Base-by-base conservation (phyloP, 768 basidiomycete species). In the Tulasnella calospora region DNA sequence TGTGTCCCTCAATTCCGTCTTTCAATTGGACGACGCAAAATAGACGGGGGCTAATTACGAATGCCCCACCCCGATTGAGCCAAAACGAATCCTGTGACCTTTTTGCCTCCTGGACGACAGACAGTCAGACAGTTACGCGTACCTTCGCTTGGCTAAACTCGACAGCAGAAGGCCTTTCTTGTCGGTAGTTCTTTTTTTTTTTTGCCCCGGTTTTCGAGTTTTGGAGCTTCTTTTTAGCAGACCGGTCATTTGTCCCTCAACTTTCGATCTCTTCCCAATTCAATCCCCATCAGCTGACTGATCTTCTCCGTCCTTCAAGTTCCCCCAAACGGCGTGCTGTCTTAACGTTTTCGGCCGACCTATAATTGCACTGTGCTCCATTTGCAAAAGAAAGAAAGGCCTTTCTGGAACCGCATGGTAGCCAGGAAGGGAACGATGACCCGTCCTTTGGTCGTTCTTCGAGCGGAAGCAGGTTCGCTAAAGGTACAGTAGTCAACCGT, bases 81-180 rank as follows among this genome's bases (percentile, higher is more conserved):
- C 44, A 44, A 44, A 44, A 44, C 44, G 44, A 44, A 67, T 67
- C 61, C 35, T 67, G 61, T 67, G 61, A 67, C 61, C 61, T 35
- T 6, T 4, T n/a, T n/a, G 15, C 33, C n/a, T 17, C 33, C 27
- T 12, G 9, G 15, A 35, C 27, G 33, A 30, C 61, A 17, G 27
- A 13, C 30, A 1, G 19, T 6, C 30, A 12, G 4, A 40, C 40
- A 44, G 15, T 44, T 15, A 44, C 44, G 44, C 44, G 44, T 44
- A 44, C 44, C 61, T 23, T 67, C 61, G 61, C 61, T 67, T 67
- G 61, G 61, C 61, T 67, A 67, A 67, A 67, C 61, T 67, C 15
- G 30, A 67, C 51, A 46, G 44, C 13, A n/a, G 27, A n/a, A 67
- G 61, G 61, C 61, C 61, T 67, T 67, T 5, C 17, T 15, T 57